Percentiles rank a stretch among this genome's conserved stretches.
Conservation (phyloP, 73 alveolate species). For the Tetrahymena borealis region DNA sequence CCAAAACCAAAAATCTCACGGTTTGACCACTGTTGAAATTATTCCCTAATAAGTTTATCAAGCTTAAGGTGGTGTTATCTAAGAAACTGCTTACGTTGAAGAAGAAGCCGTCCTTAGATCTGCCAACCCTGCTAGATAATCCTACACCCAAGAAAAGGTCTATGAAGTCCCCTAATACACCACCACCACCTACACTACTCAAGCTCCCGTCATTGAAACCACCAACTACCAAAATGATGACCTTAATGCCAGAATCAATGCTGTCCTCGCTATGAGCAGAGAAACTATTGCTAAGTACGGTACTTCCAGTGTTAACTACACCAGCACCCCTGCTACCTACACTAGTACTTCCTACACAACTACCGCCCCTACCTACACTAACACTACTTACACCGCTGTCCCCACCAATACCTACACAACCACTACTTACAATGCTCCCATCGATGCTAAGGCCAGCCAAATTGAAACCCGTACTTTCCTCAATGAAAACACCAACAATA, state of each 20-base stretch:
- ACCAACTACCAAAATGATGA: background rate
- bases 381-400: background rate
- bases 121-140: conserved; percentile 1
- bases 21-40: background rate
- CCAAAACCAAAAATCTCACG: background rate
- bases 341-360: background rate
- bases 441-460: conserved; percentile 3
- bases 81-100: background rate
- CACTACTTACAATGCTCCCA: background rate
- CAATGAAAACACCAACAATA: background rate
- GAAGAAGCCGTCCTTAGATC: background rate
- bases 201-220: background rate
- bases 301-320: background rate
- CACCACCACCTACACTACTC: background rate
- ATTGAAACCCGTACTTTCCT: background rate
- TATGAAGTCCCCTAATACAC: background rate
- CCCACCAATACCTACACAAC: background rate
- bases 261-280: background rate
- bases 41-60: background rate
- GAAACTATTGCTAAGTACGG: background rate
- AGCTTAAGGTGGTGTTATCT: background rate
- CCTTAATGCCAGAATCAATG: background rate
- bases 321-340: background rate
- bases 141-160: background rate
- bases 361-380: background rate